A percentile compares a stretch with the other conserved stretches of the same genome.
Evolutionary conservation across 345 rosid species (phyloP).

Genomic region (Bruguiera parviflora): DNA sequence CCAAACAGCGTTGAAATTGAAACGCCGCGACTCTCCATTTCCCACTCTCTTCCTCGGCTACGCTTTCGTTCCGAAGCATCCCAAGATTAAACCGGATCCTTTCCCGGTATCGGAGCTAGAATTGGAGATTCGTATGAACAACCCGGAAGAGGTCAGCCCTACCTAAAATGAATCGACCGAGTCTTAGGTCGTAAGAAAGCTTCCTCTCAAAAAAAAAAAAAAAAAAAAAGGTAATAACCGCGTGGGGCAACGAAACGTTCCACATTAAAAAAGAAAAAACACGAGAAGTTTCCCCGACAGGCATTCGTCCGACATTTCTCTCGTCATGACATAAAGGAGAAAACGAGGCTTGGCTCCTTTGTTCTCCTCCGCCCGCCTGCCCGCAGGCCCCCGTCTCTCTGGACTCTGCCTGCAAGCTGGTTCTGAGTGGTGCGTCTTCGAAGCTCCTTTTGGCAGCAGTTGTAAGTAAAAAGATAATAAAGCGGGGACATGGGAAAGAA

Average conservation of each 20-base stretch:
- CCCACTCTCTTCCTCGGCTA: neutral
- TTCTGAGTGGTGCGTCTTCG: too few relatives aligned
- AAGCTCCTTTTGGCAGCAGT: too few relatives aligned
- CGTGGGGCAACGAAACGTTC: neutral
- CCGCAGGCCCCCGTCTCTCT: too few relatives aligned
- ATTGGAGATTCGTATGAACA: too few relatives aligned
- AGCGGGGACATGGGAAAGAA: slow-evolving; percentile 64
- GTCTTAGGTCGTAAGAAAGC: neutral
- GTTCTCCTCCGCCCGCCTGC: slow-evolving; percentile 2
- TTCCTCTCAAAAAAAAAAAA: neutral
- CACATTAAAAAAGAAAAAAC: neutral
- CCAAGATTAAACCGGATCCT: too few relatives aligned
- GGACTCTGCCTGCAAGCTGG: neutral
- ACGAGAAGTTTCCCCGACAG: too few relatives aligned
- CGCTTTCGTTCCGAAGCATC: neutral
- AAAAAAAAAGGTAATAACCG: neutral
- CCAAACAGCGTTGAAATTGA: slow-evolving; percentile 8
- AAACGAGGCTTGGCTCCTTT: slow-evolving; percentile 15
- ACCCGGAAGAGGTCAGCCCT: too few relatives aligned
- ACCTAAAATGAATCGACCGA: neutral
- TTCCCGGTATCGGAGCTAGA: too few relatives aligned
- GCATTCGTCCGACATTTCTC: neutral
- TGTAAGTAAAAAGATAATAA: neutral
- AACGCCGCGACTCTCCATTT: neutral
- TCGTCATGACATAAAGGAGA: slow-evolving; percentile 29